Percentiles rank a stretch among this genome's conserved stretches.
These are phyloP conservation scores for Aspergillus awamori DNA, from an alignment of 2,329 filamentous ascomycete species.

Conservation along the genomic window DNA sequence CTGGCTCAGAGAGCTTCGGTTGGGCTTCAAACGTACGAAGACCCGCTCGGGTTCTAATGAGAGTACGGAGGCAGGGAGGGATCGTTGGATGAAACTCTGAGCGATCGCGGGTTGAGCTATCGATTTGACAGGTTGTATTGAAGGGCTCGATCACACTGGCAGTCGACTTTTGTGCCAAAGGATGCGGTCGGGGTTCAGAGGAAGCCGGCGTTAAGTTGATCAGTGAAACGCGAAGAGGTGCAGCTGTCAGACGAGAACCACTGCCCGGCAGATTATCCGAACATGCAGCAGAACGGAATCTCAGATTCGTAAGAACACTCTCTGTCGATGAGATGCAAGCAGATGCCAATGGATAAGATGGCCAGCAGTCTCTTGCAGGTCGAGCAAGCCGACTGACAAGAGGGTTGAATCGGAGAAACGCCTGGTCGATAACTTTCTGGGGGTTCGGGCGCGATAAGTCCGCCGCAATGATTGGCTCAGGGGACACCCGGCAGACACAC, in stretches of 20 bases:
- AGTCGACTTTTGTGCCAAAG: slow-evolving; percentile 7
- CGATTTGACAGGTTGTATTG: slow-evolving; percentile 22
- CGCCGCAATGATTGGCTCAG: slow-evolving; percentile 16
- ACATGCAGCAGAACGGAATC: neutral
- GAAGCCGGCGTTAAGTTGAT: slow-evolving; percentile 11
- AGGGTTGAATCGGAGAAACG: slow-evolving; percentile 5
- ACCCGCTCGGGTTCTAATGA: slow-evolving; percentile 10
- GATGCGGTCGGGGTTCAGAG: slow-evolving; percentile 9
- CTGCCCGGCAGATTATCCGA: slow-evolving; percentile 2
- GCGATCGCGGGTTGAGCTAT: slow-evolving; percentile 16
- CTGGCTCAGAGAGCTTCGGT: slow-evolving; percentile 17
- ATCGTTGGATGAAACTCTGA: slow-evolving; percentile 3
- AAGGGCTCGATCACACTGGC: slow-evolving; percentile 7
- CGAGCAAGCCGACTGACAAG: slow-evolving; percentile 4
- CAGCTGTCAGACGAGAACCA: slow-evolving; percentile 20
- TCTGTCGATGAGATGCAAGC: neutral
- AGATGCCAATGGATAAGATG: neutral
- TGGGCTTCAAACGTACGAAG: slow-evolving; percentile 18
- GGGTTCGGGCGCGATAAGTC: slow-evolving; percentile 15
- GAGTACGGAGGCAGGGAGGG: slow-evolving; percentile 11
- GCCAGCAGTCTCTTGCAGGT: neutral
- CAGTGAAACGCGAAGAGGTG: slow-evolving; percentile 23
- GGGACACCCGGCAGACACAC: slow-evolving; percentile 3
- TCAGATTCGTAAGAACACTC: neutral
- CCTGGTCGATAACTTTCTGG: slow-evolving; percentile 4